Evolutionary conservation across 1,284 basidiomycete genomes (phyloP), one percentile per base, ranked within the genome.

Genomic region (Mycosarcoma maydis): DNA sequence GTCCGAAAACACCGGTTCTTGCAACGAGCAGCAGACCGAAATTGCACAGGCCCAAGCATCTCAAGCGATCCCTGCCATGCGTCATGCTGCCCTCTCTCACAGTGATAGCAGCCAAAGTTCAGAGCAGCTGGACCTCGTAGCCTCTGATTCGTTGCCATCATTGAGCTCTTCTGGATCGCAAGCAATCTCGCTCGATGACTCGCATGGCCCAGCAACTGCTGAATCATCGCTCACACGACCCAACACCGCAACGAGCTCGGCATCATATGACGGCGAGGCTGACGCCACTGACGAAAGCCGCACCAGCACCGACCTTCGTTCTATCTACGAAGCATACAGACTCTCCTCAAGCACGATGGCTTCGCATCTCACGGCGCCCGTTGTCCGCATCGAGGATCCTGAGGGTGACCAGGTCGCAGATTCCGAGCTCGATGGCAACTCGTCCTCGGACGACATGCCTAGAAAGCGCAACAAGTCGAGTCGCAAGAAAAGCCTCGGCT

Each of bases 401-500:
- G 40, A 73, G 20, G 66, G 57, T 8, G 69, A 49, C 24, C 49
- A 57, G 27, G 22, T 55, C n/a, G 42, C 57, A 0, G 60, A 54
- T 30, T 43, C 49, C 14, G 67, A 71, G 38, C 32, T 62, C 10
- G 55, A 59, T 14, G 32, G 19, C 37, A 48, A 30, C 32, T 20
- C 6, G 5, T 45, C 52, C n/a, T 47, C 56, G 5, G 58, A 51
- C 24, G 65, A 60, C 13, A 10, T 46, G 19, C 70, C 70, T 1
- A 39, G 70, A 5, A 73, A 73, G 48, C 50, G 62, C 29, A 61
- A 50, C 55, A 73, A 70, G 41, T 38, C 52, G 4, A 32, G 24
- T 16, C 47, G 60, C 16, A 57, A 43, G 27, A 47, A 33, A 6
- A 23, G 41, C 7, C 37, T 65, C 19, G 71, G 55, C 38, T 73